phyloP scores from a whole-genome alignment of 495 filamentous ascomycete species.

The Daldinia decipiens region DNA sequence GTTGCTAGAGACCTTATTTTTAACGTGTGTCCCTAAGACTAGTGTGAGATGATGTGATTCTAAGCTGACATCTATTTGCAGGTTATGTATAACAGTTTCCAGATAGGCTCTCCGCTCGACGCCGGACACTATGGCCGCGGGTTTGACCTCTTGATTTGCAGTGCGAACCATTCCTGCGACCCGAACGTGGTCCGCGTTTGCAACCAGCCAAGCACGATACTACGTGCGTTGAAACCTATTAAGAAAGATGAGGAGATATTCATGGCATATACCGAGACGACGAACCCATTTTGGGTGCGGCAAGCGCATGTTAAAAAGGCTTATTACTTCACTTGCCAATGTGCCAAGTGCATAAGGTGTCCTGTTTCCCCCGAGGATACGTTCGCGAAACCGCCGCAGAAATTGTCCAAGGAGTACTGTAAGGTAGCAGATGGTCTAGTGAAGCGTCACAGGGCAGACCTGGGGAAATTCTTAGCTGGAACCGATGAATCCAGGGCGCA shows the following conservation, averaged over 20 bases:
- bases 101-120: background rate
- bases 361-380: background rate
- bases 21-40: background rate
- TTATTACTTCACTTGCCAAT: background rate
- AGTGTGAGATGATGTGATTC: background rate
- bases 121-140: slow-evolving; percentile 11
- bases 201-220: slow-evolving; percentile 25
- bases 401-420: background rate
- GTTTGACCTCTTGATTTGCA: slow-evolving; percentile 33
- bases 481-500: background rate
- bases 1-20: background rate
- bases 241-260: slow-evolving; percentile 38
- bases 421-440: background rate
- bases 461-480: background rate
- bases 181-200: slow-evolving; percentile 24
- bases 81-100: background rate
- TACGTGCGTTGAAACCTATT: slow-evolving; percentile 34
- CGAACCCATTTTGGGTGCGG: slow-evolving; percentile 25
- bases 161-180: slow-evolving; percentile 38
- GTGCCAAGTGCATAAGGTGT: background rate
- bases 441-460: background rate
- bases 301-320: slow-evolving; percentile 4
- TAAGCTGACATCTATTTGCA: background rate
- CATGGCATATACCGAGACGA: slow-evolving; percentile 25
- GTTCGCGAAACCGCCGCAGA: background rate